Evolutionary conservation across 495 filamentous ascomycete species (phyloP).

Genomic region (Hypoxylon fragiforme): DNA sequence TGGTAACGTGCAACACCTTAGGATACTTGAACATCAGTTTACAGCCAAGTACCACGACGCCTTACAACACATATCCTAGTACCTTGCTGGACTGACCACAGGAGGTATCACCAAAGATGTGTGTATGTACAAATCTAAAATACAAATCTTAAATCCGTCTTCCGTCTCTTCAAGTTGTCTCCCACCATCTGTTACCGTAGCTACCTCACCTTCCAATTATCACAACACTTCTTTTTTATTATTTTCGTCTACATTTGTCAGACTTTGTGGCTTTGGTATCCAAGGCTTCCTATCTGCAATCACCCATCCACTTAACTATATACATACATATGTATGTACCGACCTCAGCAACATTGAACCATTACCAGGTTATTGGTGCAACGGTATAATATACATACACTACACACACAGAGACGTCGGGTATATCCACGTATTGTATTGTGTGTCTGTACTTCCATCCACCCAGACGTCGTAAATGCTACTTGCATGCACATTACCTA

Average conservation of each 20-base stretch:
- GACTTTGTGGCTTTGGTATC: too few relatives aligned
- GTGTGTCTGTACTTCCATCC: slow-evolving; percentile 6
- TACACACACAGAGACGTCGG: slow-evolving; percentile 18
- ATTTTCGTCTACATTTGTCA: too few relatives aligned
- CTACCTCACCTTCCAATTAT: background rate
- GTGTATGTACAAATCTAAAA: background rate
- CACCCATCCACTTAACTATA: background rate
- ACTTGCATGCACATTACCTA: too few relatives aligned
- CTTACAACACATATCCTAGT: background rate
- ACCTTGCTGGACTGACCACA: background rate
- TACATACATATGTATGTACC: too few relatives aligned
- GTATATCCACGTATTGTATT: too few relatives aligned
- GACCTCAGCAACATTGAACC: background rate
- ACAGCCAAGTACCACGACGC: slow-evolving; percentile 6
- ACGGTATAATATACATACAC: slow-evolving; percentile 22
- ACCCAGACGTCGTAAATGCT: too few relatives aligned
- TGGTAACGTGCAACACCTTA: background rate
- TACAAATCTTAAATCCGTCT: too few relatives aligned
- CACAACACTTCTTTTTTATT: too few relatives aligned
- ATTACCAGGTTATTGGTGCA: slow-evolving; percentile 5
- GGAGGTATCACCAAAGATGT: too few relatives aligned
- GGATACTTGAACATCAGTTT: background rate
- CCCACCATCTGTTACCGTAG: background rate
- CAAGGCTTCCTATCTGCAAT: background rate
- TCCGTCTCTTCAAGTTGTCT: background rate